Conservation (phyloP, 2,329 filamentous ascomycete species). For the Phoma sp. region DNA sequence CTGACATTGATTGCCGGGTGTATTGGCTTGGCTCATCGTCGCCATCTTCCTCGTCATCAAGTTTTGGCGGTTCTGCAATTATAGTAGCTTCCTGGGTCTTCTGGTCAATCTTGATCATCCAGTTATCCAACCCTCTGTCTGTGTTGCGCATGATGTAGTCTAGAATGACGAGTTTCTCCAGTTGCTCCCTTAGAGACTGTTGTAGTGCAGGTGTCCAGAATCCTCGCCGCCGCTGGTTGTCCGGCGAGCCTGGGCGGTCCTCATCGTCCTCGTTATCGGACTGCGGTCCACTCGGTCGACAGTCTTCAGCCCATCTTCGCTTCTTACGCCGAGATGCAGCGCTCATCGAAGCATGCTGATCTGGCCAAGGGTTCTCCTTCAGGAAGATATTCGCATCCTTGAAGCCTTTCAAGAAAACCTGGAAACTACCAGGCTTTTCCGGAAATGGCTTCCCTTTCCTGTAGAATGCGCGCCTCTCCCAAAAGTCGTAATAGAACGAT, state of each 20-base stretch:
- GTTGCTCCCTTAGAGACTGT: constrained; percentile 89
- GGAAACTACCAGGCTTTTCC: constrained; percentile 91
- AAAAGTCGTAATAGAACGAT: constrained; percentile 98
- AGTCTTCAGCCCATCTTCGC: constrained; percentile 76
- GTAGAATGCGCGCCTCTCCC: constrained; percentile 88
- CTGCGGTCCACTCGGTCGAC: constrained; percentile 69
- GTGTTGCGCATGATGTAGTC: constrained; percentile 99
- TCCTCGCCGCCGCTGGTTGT: constrained; percentile 59
- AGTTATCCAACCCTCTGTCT: constrained; percentile 94
- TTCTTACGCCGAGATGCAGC: constrained; percentile 72
- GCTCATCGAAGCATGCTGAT: constrained; percentile 74
- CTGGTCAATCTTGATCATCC: constrained; percentile 98
- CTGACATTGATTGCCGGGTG: constrained; percentile 67
- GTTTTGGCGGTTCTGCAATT: constrained; percentile 79
- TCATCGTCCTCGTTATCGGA: constrained; percentile 67
- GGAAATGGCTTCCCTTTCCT: constrained; percentile 86
- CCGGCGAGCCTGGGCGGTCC: constrained; percentile 46
- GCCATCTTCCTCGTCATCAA: constrained; percentile 53
- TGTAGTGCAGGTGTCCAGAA: constrained; percentile 89
- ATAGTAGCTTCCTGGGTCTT: constrained; percentile 82
- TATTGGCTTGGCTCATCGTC: constrained; percentile 55
- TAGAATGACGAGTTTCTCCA: constrained; percentile 95
- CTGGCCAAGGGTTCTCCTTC: constrained; percentile 94
- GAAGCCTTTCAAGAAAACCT: constrained; percentile 95
- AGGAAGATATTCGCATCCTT: constrained; percentile 97